Evolutionary conservation across 2,329 filamentous ascomycete genomes (phyloP).

Genomic region (Venturia carpophila): DNA sequence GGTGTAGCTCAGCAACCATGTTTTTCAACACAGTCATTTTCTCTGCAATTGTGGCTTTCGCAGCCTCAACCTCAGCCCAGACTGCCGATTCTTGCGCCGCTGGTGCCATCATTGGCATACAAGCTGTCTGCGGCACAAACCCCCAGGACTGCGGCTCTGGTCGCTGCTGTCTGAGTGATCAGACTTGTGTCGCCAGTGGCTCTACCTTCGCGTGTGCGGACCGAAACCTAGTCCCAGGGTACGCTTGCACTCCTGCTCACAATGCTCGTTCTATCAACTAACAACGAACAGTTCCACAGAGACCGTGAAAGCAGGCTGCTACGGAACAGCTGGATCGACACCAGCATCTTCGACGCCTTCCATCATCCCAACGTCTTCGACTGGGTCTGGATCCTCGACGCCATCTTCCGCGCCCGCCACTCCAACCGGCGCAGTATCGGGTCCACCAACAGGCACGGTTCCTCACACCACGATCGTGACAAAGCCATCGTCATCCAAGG

Average conservation of each 20-base stretch:
- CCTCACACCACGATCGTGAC: background rate
- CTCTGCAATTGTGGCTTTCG: constrained; percentile 11
- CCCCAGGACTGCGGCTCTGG: constrained; percentile 17
- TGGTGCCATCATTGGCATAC: constrained; percentile 17
- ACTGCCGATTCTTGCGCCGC: constrained; percentile 15
- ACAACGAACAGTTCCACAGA: background rate
- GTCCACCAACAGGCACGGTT: constrained; percentile 2
- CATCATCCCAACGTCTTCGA: background rate
- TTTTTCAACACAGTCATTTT: constrained; percentile 17
- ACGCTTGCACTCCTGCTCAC: background rate
- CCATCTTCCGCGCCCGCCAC: background rate
- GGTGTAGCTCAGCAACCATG: constrained; percentile 3
- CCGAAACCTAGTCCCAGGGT: background rate
- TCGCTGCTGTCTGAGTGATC: constrained; percentile 17
- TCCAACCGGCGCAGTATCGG: background rate
- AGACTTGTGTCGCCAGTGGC: constrained; percentile 14
- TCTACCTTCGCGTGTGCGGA: constrained; percentile 11
- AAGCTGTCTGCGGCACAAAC: constrained; percentile 16
- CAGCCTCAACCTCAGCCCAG: constrained; percentile 5
- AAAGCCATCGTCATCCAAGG: background rate
- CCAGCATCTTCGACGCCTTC: background rate
- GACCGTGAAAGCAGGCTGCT: constrained; percentile 18
- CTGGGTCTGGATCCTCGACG: background rate
- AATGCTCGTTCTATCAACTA: background rate
- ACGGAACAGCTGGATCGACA: constrained; percentile 10